These are phyloP conservation scores for Phytophthora parvispora DNA, from an alignment of 352 stramenopile genomes.

Conservation along the genomic window DNA sequence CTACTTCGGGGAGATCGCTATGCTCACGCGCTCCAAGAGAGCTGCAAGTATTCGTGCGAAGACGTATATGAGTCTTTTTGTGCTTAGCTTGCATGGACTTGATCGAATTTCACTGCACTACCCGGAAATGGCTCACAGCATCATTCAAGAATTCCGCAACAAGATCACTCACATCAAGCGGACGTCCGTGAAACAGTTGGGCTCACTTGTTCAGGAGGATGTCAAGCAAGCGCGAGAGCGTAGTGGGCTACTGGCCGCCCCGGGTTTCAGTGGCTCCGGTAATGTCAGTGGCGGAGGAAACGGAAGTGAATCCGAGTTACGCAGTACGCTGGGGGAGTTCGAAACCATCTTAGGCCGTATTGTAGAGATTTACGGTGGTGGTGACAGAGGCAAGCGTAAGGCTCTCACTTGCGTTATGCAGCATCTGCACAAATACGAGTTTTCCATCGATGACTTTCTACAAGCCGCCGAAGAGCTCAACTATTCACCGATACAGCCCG, in stretches of 20 bases:
- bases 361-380: slow-evolving; percentile 75
- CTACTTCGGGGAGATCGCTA: slow-evolving; percentile 88
- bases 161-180: slow-evolving; percentile 88
- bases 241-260: slow-evolving; percentile 35
- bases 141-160: slow-evolving; percentile 80
- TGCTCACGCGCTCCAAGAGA: slow-evolving; percentile 84
- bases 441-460: slow-evolving; percentile 81
- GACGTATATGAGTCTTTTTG: slow-evolving; percentile 81
- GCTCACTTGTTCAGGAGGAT: slow-evolving; percentile 41
- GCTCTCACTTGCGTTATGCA: slow-evolving; percentile 79
- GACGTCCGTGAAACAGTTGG: slow-evolving; percentile 47
- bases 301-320: slow-evolving; percentile 45
- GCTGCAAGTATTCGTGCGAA: slow-evolving; percentile 85
- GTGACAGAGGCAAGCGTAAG: slow-evolving; percentile 79
- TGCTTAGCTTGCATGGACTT: slow-evolving; percentile 77
- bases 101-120: slow-evolving; percentile 83
- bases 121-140: slow-evolving; percentile 83
- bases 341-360: slow-evolving; percentile 64
- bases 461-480: slow-evolving; percentile 67
- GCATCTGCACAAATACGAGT: slow-evolving; percentile 87
- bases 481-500: slow-evolving; percentile 10
- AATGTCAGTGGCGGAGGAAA: neutral
- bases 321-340: slow-evolving; percentile 62
- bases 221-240: slow-evolving; percentile 45
- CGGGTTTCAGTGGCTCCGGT: neutral